Base-by-base conservation (phyloP, 331 rosid species). In the Phaseolus coccineus region DNA sequence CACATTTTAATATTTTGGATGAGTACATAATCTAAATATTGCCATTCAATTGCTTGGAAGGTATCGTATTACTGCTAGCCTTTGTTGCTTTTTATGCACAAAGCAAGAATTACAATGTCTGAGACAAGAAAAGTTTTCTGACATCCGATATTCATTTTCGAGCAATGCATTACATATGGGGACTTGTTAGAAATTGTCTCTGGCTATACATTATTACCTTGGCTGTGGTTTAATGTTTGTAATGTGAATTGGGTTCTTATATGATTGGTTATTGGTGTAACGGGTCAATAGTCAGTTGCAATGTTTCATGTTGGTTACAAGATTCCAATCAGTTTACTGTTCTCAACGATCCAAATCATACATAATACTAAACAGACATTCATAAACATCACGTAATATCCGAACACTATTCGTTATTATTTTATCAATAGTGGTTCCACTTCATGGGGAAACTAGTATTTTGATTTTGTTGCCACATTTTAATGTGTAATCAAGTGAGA, bases 21-120 rank as follows among this genome's bases (percentile, higher is more conserved):
- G n/a, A 77, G 82, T 70, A 67, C 78, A 77, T 70, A 58, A 42
- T 77, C 62, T 67, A 39, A 50, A n/a, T 66, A 10, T 30, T 69
- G 56, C 39, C 30, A 28, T 75, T 30, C 57, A 55, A 28, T 52
- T 63, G 11, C 79, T 10, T 71, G 75, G 42, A 70, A 30, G 76
- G 51, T 35, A 40, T 31, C 35, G 13, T n/a, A 56, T 11, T 30
- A 22, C 63, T 53, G n/a, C 61, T 25, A 39, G 74, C 74, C 35
- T 73, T 31, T 56, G 13, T 69, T 76, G 22, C 14, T 76, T 69
- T 47, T 58, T 8, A 31, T 22, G 47, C 27, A 65, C 72, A 72
- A 55, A 53, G 52, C 44, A 44, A 71, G 42, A 55, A 44, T 42
- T 9, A n/a, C 57, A 16, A 1, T 33, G 64, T 14, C 15, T 62